Conservation (phyloP, 306 rosid genomes). For the Rosa persica region DNA sequence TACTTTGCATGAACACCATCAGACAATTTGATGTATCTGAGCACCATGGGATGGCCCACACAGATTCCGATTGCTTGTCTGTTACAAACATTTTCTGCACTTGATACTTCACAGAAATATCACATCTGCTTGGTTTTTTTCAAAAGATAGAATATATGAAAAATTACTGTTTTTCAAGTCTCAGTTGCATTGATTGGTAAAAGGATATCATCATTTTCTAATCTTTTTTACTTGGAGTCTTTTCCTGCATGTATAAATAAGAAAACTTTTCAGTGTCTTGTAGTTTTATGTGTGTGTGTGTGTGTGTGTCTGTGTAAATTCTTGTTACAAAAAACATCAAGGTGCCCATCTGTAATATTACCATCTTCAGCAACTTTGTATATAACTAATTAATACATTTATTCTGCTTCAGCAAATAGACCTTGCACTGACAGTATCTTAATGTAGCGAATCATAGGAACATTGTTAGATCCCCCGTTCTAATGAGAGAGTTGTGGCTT, state of each 20-base stretch:
- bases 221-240: not conserved
- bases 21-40: not conserved
- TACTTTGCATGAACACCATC: not conserved
- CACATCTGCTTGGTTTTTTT: not conserved
- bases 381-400: not conserved
- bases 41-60: not conserved
- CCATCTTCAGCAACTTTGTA: not conserved
- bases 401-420: not conserved
- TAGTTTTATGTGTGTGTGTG: not conserved
- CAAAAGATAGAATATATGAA: not conserved
- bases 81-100: not conserved
- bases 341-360: not conserved
- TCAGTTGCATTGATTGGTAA: not conserved
- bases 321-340: not conserved
- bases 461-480: constrained; percentile 86
- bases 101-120: not conserved
- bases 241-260: not conserved
- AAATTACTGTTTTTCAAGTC: not conserved
- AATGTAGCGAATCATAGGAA: constrained; percentile 96
- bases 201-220: not conserved
- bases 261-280: not conserved
- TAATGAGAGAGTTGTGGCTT: constrained; percentile 99
- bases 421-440: constrained; percentile 37
- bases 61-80: not conserved
- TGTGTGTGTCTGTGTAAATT: not conserved